Evolutionary conservation across 331 rosid species (phyloP).

Genomic region (Dryas integrifolia): DNA sequence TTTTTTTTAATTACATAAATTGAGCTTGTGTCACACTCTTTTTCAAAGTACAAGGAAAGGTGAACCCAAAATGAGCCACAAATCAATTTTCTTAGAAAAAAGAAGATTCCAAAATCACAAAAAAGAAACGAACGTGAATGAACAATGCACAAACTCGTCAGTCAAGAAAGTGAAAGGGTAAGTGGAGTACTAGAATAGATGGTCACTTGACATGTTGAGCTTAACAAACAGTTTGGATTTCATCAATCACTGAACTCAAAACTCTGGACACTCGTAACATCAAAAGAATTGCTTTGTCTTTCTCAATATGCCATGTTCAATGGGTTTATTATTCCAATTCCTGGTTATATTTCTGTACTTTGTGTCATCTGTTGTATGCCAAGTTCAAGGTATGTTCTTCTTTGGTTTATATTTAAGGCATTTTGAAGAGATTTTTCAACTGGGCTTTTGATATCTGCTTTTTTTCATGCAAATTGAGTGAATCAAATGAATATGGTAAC

Average conservation of each 20-base stretch:
- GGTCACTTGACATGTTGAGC: constrained; percentile 26
- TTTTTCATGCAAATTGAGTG: background rate
- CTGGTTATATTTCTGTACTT: constrained; percentile 37
- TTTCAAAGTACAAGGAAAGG: constrained; percentile 20
- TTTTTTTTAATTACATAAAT: constrained; percentile 16
- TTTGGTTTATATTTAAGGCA: background rate
- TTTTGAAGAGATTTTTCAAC: background rate
- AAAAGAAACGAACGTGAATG: constrained; percentile 50
- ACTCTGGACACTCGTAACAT: constrained; percentile 20
- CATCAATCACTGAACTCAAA: constrained; percentile 3
- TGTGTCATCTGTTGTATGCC: constrained; percentile 48
- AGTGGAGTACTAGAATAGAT: constrained; percentile 26
- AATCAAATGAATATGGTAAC: background rate
- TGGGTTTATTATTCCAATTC: constrained; percentile 48
- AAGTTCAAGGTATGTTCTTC: constrained; percentile 65
- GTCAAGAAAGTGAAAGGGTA: constrained; percentile 39
- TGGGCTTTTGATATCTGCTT: background rate
- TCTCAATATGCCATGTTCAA: constrained; percentile 35
- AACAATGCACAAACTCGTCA: constrained; percentile 43
- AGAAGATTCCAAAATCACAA: constrained; percentile 48
- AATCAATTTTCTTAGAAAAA: constrained; percentile 28
- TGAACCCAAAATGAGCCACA: constrained; percentile 18
- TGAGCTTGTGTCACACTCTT: constrained; percentile 34
- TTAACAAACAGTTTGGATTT: constrained; percentile 31
- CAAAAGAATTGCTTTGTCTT: constrained; percentile 34